Percentiles rank a stretch among this genome's conserved stretches.
These are phyloP conservation scores for Ascochyta clinopodiicola DNA, from an alignment of 2,329 filamentous ascomycete species.

Conservation along the genomic window DNA sequence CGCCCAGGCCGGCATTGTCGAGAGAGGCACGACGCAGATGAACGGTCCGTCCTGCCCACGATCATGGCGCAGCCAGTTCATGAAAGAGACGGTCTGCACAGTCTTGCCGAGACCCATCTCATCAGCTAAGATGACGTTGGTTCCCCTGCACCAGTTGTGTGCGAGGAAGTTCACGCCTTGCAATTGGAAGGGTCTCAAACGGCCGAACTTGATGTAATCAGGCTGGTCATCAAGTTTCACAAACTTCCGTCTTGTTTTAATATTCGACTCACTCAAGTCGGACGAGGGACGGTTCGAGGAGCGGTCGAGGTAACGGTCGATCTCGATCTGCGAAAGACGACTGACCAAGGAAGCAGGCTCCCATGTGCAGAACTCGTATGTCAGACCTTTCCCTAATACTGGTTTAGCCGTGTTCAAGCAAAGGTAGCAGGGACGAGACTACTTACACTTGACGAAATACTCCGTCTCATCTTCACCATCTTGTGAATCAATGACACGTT, in stretches of 20 bases:
- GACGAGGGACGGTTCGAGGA: slow-evolving; percentile 81
- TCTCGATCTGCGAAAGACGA: slow-evolving; percentile 81
- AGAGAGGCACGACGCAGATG: slow-evolving; percentile 94
- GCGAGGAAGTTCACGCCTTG: slow-evolving; percentile 93
- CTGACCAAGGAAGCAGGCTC: slow-evolving; percentile 78
- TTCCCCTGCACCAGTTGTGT: slow-evolving; percentile 92
- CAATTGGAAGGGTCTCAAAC: slow-evolving; percentile 91
- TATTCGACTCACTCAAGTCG: slow-evolving; percentile 77
- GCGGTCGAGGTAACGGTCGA: slow-evolving; percentile 89
- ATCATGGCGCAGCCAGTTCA: slow-evolving; percentile 94
- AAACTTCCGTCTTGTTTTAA: slow-evolving; percentile 66
- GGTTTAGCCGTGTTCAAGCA: slow-evolving; percentile 29
- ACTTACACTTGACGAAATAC: slow-evolving; percentile 88
- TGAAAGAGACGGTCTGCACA: slow-evolving; percentile 94
- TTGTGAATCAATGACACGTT: slow-evolving; percentile 85
- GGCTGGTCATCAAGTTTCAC: slow-evolving; percentile 77
- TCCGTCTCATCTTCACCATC: slow-evolving; percentile 81
- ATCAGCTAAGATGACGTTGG: slow-evolving; percentile 96
- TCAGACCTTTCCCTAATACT: slow-evolving; percentile 74
- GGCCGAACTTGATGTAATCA: slow-evolving; percentile 80
- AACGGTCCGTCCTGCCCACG: slow-evolving; percentile 92
- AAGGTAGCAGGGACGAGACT: slow-evolving; percentile 3
- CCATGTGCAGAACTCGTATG: slow-evolving; percentile 96
- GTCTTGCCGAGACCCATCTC: slow-evolving; percentile 99
- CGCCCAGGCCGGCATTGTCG: slow-evolving; percentile 96